Conservation (phyloP, 805 yeast genomes). For the Candida xyloterini region DNA sequence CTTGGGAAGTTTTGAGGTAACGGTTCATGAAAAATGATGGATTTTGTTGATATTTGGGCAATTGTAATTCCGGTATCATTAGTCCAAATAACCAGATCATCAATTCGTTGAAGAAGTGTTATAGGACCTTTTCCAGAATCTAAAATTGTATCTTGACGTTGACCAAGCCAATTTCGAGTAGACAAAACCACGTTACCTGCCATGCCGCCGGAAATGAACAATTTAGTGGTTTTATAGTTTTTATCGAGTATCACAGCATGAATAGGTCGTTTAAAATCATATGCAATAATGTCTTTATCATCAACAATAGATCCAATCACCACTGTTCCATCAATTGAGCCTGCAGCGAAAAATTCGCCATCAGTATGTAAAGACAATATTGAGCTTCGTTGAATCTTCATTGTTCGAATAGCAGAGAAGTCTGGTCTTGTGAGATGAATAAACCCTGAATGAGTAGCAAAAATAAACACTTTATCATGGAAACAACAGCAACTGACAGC, state of each 20-base stretch:
- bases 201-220: conserved; percentile 86
- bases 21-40: conserved; percentile 48
- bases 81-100: conserved; percentile 75
- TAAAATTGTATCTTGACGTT: conserved; percentile 63
- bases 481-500: conserved; percentile 71
- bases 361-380: conserved; percentile 70
- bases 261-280: conserved; percentile 83
- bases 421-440: conserved; percentile 65
- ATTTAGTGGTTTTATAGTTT: conserved; percentile 55
- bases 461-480: conserved; percentile 58
- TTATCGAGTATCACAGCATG: conserved; percentile 82
- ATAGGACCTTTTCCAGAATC: conserved; percentile 68
- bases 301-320: conserved; percentile 71
- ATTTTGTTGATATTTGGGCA: conserved; percentile 53
- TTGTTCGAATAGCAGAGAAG: conserved; percentile 61
- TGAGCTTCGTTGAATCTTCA: conserved; percentile 84
- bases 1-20: conserved; percentile 56
- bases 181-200: conserved; percentile 78
- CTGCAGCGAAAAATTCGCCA: conserved; percentile 75
- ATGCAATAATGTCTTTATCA: conserved; percentile 62
- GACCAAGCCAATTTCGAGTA: conserved; percentile 83
- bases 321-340: conserved; percentile 91
- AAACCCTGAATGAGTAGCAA: conserved; percentile 89
- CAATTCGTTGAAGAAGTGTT: conserved; percentile 59
- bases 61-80: conserved; percentile 76